Conservation (phyloP, 768 basidiomycete genomes). For the Gymnopilus dilepis region DNA sequence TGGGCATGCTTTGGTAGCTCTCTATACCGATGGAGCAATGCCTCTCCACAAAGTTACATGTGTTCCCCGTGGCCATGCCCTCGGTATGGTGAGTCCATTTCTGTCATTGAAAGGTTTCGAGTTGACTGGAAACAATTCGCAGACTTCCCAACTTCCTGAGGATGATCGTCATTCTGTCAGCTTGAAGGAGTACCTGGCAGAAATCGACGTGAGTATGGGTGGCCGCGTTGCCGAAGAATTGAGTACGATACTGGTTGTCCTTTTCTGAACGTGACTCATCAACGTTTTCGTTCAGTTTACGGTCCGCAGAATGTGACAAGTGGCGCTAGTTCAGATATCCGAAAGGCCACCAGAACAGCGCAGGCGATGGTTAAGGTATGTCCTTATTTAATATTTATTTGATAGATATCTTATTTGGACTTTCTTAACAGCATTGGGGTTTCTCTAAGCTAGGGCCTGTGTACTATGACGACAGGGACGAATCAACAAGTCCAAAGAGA, state of each 20-base stretch:
- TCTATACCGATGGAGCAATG: conserved; percentile 95
- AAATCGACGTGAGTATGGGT: conserved; percentile 92
- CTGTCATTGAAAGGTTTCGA: conserved; percentile 11
- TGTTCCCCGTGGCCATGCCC: conserved; percentile 92
- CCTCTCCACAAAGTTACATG: conserved; percentile 98
- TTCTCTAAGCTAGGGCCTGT: conserved; percentile 88
- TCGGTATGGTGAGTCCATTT: conserved; percentile 72
- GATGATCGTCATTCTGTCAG: conserved; percentile 77
- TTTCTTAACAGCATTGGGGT: conserved; percentile 64
- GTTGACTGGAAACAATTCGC: conserved; percentile 19
- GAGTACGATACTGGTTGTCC: conserved; percentile 47
- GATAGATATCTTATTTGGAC: conserved; percentile 12
- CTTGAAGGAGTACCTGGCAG: conserved; percentile 74
- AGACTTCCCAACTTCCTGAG: conserved; percentile 82
- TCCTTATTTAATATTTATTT: conserved; percentile 13
- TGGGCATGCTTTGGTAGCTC: conserved; percentile 92
- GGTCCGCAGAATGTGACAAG: conserved; percentile 89
- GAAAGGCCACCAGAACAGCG: conserved; percentile 79
- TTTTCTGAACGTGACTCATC: conserved; percentile 20
- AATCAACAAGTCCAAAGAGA: conserved; percentile 73
- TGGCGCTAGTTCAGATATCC: conserved; percentile 90
- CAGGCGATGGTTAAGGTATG: conserved; percentile 88
- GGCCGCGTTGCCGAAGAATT: conserved; percentile 95
- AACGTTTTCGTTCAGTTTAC: conserved; percentile 62
- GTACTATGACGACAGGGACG: conserved; percentile 75